Percentiles rank a stretch among this genome's conserved stretches.
phyloP scores from a whole-genome alignment of 1,139 yeast genomes.

The Scheffersomyces parashehatae region DNA sequence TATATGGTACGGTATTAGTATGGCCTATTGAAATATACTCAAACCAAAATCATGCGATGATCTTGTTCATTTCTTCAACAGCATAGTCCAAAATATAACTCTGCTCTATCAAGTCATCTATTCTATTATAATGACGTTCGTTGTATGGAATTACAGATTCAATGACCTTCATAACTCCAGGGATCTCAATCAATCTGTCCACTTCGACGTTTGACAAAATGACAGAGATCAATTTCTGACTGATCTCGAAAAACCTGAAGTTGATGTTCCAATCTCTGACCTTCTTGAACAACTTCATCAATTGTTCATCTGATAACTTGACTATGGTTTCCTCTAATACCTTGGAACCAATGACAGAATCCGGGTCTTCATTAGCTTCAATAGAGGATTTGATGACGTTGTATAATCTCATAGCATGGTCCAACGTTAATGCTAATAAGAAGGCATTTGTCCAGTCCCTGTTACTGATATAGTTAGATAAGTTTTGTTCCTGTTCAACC shows the following conservation, averaged over 20 bases:
- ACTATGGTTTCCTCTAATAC: conserved; percentile 68
- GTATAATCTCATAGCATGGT: conserved; percentile 84
- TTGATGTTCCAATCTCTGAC: conserved; percentile 95
- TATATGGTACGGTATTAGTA: no score
- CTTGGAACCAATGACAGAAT: conserved; percentile 57
- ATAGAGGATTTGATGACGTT: conserved; percentile 61
- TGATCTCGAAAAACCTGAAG: conserved; percentile 73
- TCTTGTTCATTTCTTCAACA: conserved; percentile 69
- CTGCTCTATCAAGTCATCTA: conserved; percentile 80
- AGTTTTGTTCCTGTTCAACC: conserved; percentile 85
- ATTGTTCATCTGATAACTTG: conserved; percentile 58
- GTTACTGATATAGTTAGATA: conserved; percentile 67
- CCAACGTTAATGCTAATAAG: conserved; percentile 75
- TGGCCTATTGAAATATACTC: no score
- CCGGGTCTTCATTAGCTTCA: conserved; percentile 42
- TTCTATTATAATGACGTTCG: conserved; percentile 76
- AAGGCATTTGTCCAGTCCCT: conserved; percentile 90
- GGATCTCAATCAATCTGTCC: conserved; percentile 59
- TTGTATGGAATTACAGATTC: conserved; percentile 82
- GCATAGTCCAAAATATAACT: conserved; percentile 85
- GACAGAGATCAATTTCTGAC: conserved; percentile 74
- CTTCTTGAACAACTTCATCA: conserved; percentile 63
- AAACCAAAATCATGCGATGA: conserved; percentile 9
- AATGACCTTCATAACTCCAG: conserved; percentile 66
- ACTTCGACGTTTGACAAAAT: conserved; percentile 57